phyloP scores from a whole-genome alignment of 106 monocot genomes.

The Dendrobium catenatum region DNA sequence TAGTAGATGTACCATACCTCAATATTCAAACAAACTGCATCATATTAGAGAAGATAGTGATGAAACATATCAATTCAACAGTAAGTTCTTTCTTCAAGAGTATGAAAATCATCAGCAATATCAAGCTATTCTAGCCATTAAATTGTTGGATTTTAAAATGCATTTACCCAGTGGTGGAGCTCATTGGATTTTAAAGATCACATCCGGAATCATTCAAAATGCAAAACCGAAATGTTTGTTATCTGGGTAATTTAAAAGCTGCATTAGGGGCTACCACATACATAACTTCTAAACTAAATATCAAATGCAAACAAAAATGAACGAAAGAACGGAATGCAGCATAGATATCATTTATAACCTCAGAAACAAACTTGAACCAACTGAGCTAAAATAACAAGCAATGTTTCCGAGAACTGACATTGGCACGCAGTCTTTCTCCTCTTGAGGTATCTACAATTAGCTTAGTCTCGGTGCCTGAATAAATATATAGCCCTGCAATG shows the following conservation, averaged over 20 bases:
- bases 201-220: background rate
- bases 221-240: background rate
- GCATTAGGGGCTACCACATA: background rate
- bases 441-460: constrained; percentile 72
- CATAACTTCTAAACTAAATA: background rate
- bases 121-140: constrained; percentile 1
- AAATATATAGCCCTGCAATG: constrained; percentile 60
- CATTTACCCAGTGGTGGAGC: background rate
- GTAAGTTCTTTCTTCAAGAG: background rate
- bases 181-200: background rate
- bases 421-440: constrained; percentile 51
- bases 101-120: background rate
- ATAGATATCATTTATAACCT: background rate
- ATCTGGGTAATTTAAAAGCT: background rate
- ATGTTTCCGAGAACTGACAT: constrained; percentile 34
- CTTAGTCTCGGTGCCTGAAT: constrained; percentile 54
- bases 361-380: background rate
- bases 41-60: background rate
- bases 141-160: background rate
- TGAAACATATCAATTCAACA: background rate
- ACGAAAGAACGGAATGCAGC: background rate
- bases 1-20: background rate
- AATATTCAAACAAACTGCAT: background rate
- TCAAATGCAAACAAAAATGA: background rate
- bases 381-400: background rate